Base-by-base conservation (phyloP, 2,329 filamentous ascomycete genomes). In the Helicocarpus griseus region DNA sequence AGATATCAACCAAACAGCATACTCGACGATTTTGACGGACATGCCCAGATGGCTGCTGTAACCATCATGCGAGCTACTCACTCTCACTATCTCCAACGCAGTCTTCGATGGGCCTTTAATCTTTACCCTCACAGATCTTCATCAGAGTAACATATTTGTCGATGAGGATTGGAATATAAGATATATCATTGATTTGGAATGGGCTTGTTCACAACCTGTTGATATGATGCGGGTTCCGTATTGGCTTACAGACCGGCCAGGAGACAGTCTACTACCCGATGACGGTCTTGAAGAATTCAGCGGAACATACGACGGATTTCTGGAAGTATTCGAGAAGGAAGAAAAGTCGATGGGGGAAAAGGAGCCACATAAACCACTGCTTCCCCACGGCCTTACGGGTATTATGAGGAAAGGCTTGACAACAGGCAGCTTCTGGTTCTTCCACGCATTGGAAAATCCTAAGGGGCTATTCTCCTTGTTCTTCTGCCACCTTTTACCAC, bases 51-150 rank as follows among this genome's bases (percentile, higher is more conserved):
- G 52, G 63, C 56, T 47, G 61, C 51, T 56, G 56, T 54, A 58
- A 59, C 51, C 58, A 67, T 52, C 55, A 63, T 54, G 63, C 63
- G 47, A 62, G 65, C 53, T 35, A 59, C 46, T n/a, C n/a, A 41
- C 55, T 43, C 48, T 56, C n/a, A 60, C 66, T 53, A 40, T 65
- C 46, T 63, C 61, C 57, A 21, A 59, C 46, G 13, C 54, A 58
- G 4, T 68, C 22, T 59, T 62, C 17, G 50, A 61, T 26, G 68
- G 68, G 2, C 66, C 66, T 1, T 72, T 69, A 53, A 51, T 65
- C 26, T 57, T 65, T 33, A 58, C 50, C 1, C 60, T 73, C 9
- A 71, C 67, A 13, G 70, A 73, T 53, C 57, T 73, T 8, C 65
- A 73, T 48, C 58, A 59, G 43, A 68, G 65, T 50, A 72, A 73